phyloP scores from a whole-genome alignment of 495 filamentous ascomycete species.

The Penicillium silybi region DNA sequence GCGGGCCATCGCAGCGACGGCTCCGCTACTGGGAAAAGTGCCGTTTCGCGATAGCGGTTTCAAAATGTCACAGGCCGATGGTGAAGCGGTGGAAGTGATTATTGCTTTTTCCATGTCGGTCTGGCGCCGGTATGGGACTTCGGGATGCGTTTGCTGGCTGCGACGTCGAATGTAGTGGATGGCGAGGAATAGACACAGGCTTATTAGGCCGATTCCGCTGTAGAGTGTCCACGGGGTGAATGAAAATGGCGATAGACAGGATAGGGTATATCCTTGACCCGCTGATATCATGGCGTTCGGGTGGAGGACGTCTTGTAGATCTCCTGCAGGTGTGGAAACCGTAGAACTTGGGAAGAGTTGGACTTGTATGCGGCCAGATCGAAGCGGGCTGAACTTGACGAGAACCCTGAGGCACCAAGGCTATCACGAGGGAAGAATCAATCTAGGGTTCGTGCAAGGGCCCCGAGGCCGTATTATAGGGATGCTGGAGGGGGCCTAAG shows the following conservation, averaged over 20 bases:
- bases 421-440: neutral
- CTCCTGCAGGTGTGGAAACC: neutral
- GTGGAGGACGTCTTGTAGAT: neutral
- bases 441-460: neutral
- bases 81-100: constrained; percentile 2
- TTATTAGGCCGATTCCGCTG: neutral
- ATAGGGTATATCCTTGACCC: neutral
- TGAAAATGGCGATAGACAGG: neutral
- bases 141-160: neutral
- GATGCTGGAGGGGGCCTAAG: constrained; percentile 5
- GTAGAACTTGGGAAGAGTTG: neutral
- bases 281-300: constrained; percentile 1
- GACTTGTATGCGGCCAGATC: neutral
- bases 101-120: constrained; percentile 20
- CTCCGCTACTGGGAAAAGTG: constrained; percentile 29
- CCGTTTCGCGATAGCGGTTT: constrained; percentile 31
- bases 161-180: neutral
- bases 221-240: neutral
- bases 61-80: constrained; percentile 37
- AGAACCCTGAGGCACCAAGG: neutral
- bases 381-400: neutral
- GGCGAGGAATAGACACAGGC: neutral
- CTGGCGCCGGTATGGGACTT: neutral
- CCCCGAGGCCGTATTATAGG: neutral
- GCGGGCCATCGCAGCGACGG: constrained; percentile 19